Conservation (phyloP, 306 rosid species). For the Biancaea sappan region DNA sequence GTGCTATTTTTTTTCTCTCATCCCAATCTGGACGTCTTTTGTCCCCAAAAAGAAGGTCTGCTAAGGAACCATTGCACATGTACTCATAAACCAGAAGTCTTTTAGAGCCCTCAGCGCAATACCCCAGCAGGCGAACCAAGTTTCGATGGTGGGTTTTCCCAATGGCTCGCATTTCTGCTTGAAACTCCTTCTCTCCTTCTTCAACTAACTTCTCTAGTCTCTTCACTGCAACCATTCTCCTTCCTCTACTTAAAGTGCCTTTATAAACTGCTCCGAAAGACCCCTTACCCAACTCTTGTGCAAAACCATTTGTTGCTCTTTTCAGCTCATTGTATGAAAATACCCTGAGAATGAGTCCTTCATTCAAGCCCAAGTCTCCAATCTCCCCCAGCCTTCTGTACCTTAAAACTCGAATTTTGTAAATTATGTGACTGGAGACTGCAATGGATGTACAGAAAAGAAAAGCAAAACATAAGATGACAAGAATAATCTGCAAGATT, state of each 20-base stretch:
- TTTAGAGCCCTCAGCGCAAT: slow-evolving; percentile 39
- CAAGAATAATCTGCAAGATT: slow-evolving; percentile 11
- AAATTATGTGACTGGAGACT: slow-evolving; percentile 16
- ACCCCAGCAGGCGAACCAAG: slow-evolving; percentile 45
- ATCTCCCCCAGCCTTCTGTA: slow-evolving; percentile 38
- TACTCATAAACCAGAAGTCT: slow-evolving; percentile 52
- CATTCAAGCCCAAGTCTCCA: slow-evolving; percentile 32
- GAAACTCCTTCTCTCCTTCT: slow-evolving; percentile 49
- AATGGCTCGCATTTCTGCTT: slow-evolving; percentile 40
- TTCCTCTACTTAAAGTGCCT: slow-evolving; percentile 31
- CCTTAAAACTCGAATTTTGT: slow-evolving; percentile 35
- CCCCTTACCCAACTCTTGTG: slow-evolving; percentile 41
- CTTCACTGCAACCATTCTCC: slow-evolving; percentile 39
- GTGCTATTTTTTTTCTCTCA: slow-evolving; percentile 44
- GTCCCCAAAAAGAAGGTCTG: slow-evolving; percentile 36
- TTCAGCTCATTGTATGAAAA: slow-evolving; percentile 41
- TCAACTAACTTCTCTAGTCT: slow-evolving; percentile 41
- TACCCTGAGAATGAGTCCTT: slow-evolving; percentile 35
- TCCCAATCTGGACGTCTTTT: slow-evolving; percentile 35
- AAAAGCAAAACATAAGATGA: background rate
- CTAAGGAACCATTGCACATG: slow-evolving; percentile 53
- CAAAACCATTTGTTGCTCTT: slow-evolving; percentile 40
- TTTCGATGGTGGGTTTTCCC: slow-evolving; percentile 47
- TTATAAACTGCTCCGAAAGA: slow-evolving; percentile 48
- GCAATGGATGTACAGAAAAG: slow-evolving; percentile 20